phyloP scores from a whole-genome alignment of 2,329 filamentous ascomycete species.

The Fusarium xylarioides region DNA sequence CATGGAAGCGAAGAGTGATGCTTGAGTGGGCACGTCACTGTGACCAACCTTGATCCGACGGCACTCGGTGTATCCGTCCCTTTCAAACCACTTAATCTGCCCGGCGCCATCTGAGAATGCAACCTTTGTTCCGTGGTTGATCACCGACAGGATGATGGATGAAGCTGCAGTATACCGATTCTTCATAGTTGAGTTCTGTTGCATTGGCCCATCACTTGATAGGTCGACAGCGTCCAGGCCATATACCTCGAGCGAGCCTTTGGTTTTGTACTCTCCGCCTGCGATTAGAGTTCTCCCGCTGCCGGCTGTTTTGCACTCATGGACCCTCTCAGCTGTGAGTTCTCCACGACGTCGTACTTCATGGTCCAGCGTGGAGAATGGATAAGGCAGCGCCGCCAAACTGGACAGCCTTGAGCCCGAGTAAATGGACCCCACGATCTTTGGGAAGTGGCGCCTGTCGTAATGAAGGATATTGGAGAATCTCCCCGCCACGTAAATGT shows the following conservation, averaged over 20 bases:
- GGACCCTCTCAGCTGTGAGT: conserved; percentile 64
- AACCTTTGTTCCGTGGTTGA: conserved; percentile 81
- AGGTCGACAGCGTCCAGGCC: conserved; percentile 56
- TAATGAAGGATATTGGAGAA: conserved; percentile 92
- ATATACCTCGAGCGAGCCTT: conserved; percentile 91
- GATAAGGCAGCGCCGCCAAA: conserved; percentile 73
- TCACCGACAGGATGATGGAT: conserved; percentile 83
- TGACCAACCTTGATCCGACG: conserved; percentile 64
- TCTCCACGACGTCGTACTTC: conserved; percentile 65
- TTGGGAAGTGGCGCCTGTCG: conserved; percentile 85
- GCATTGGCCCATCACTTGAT: conserved; percentile 39
- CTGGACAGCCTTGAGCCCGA: conserved; percentile 83
- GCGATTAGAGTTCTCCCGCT: conserved; percentile 77
- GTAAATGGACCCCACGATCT: conserved; percentile 79
- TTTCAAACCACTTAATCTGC: conserved; percentile 88
- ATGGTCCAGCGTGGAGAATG: conserved; percentile 70
- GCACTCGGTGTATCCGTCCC: conserved; percentile 76
- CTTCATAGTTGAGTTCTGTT: conserved; percentile 65
- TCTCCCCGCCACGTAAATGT: conserved; percentile 88
- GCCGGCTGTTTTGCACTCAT: conserved; percentile 59
- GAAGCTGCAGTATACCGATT: conserved; percentile 86
- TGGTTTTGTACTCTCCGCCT: conserved; percentile 89
- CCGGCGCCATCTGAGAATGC: conserved; percentile 87
- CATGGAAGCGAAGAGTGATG: conserved; percentile 62
- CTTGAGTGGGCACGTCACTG: conserved; percentile 56